Base-by-base conservation (phyloP, 2,329 filamentous ascomycete species). In the Hortaea werneckii region DNA sequence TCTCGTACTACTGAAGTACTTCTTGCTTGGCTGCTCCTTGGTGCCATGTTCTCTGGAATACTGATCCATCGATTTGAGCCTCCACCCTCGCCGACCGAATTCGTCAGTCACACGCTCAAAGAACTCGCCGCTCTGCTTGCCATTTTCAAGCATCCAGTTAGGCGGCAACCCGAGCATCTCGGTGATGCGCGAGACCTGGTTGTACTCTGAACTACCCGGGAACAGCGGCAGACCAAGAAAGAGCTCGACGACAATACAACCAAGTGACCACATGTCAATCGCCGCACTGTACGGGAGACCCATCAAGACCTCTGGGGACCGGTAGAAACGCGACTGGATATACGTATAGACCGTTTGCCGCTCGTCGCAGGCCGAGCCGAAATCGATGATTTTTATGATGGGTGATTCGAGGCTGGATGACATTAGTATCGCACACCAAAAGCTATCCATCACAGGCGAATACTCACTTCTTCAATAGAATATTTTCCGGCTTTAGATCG, bases 351-450 rank as follows among this genome's bases (percentile, higher is more conserved):
- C 92, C 0, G 92, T 98, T 65, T 98, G 92, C 42, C 92, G 82
- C 69, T 98, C 92, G 65, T 98, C 92, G 66, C 92, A 98, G 10
- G 92, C 92, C 34, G 92, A 98, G 38, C 92, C 92, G 63, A 98
- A 98, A 74, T 98, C 92, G 65, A 98, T 98, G 60, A 98, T 95
- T 67, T 98, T 98, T 76, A 98, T 98, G 56, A 98, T 96, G 3
- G 92, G 92, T 59, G 90, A 96, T 66, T 98, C 92, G 37, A 98
- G 80, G 63, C 79, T 82, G 52, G 20, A 20, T 20, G 20, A 20
- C 20, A 20, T 20, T 20, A 20, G 20, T 20, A 20, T 20, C 20
- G 20, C 20, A 20, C 20, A 20, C 20, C 20, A 20, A 20, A 20
- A 20, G 20, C 20, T 20, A 20, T 20, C n/a, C n/a, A n/a, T 30